These are phyloP conservation scores for Coemansia sp. DNA, from an alignment of 192 early-diverging fungal species.

Conservation along the genomic window DNA sequence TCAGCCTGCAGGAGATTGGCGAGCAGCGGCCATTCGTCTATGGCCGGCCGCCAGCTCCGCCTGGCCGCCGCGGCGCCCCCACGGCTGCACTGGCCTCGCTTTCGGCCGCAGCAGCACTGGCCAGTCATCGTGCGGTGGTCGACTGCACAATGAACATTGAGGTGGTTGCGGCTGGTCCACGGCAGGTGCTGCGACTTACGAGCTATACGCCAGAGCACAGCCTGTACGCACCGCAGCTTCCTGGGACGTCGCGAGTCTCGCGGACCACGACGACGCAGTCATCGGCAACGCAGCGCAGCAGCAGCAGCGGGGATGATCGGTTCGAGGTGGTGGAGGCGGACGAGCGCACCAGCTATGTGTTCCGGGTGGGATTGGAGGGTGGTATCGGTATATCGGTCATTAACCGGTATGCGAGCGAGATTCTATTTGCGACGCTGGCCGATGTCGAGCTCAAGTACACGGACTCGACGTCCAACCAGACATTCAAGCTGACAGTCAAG, in stretches of 20 bases:
- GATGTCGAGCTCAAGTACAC: slow-evolving; percentile 70
- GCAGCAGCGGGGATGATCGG: slow-evolving; percentile 9
- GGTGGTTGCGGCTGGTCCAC: slow-evolving; percentile 62
- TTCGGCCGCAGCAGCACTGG: background rate
- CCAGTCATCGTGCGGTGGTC: slow-evolving; percentile 56
- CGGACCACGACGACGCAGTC: slow-evolving; percentile 25
- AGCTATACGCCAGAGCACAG: slow-evolving; percentile 61
- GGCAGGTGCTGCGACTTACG: slow-evolving; percentile 62
- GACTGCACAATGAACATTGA: slow-evolving; percentile 69
- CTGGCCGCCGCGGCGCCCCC: slow-evolving; percentile 8
- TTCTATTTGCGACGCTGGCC: slow-evolving; percentile 76
- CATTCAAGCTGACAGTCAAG: slow-evolving; percentile 67
- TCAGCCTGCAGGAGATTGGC: slow-evolving; percentile 89
- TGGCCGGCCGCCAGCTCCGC: slow-evolving; percentile 29
- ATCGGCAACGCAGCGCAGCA: background rate
- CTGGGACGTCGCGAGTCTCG: background rate
- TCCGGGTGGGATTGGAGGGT: slow-evolving; percentile 73
- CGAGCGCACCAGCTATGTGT: slow-evolving; percentile 46
- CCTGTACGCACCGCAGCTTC: slow-evolving; percentile 47
- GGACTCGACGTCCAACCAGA: slow-evolving; percentile 79
- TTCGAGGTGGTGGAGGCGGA: slow-evolving; percentile 29
- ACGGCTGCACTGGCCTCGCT: background rate
- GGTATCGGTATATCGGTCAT: slow-evolving; percentile 88
- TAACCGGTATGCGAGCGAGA: slow-evolving; percentile 72
- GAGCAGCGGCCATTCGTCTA: slow-evolving; percentile 79